phyloP scores from a whole-genome alignment of 1,284 basidiomycete species.

The Irpex sp. region DNA sequence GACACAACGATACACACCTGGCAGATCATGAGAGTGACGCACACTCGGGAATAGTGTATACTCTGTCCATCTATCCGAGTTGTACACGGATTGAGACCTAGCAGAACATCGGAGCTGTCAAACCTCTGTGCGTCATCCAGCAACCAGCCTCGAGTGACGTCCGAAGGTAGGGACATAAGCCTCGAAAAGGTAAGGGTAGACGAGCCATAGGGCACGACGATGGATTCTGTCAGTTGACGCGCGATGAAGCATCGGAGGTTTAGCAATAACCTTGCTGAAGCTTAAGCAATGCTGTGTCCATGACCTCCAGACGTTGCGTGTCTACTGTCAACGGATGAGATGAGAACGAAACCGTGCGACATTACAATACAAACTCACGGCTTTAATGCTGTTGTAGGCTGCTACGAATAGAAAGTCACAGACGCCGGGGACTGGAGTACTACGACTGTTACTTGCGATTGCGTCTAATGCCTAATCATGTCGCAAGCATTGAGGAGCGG shows the following conservation, averaged over 20 bases:
- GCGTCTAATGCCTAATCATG: not conserved
- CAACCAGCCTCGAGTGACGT: not conserved
- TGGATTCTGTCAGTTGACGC: not conserved
- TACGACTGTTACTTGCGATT: not conserved
- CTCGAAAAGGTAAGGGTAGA: not conserved
- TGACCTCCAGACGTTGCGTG: not conserved
- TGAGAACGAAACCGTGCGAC: not conserved
- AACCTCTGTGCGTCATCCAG: not conserved
- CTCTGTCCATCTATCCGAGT: not conserved
- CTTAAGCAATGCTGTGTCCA: not conserved
- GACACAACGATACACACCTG: not conserved
- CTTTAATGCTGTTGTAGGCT: not conserved
- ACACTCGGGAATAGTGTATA: not conserved
- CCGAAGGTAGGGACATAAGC: not conserved
- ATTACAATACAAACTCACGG: not conserved
- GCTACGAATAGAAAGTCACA: not conserved
- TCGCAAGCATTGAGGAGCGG: too few species aligned
- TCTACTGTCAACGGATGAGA: not conserved
- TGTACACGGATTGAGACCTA: not conserved
- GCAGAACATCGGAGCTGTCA: not conserved
- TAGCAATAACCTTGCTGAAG: not conserved
- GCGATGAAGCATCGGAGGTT: not conserved
- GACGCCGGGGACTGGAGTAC: not conserved
- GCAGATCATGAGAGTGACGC: not conserved
- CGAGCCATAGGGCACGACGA: not conserved